phyloP scores from a whole-genome alignment of 2,329 filamentous ascomycete genomes.

The Rutstroemia sydowiana region DNA sequence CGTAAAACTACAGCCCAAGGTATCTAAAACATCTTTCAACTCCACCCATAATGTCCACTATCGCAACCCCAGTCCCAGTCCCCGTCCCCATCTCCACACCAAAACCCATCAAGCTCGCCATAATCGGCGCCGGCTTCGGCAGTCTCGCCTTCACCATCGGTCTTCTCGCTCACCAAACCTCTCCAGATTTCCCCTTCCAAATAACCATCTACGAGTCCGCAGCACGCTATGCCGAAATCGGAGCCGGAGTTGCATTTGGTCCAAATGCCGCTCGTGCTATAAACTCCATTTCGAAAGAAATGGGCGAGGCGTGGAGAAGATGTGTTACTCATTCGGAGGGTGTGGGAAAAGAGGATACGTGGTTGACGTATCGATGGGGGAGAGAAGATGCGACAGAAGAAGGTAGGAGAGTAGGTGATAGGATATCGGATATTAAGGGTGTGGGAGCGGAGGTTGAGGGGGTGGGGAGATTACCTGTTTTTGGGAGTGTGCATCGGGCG shows the following conservation, averaged over 20 bases:
- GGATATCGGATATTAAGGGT: not conserved
- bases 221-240: conserved; percentile 17
- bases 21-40: not conserved
- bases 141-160: conserved; percentile 18
- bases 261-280: conserved; percentile 15
- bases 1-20: not conserved
- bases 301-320: conserved; percentile 13
- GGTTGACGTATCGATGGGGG: conserved; percentile 2
- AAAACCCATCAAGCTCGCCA: conserved; percentile 11
- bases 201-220: conserved; percentile 20
- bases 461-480: not conserved
- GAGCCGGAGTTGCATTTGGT: conserved; percentile 18
- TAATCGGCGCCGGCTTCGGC: conserved; percentile 22
- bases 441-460: not conserved
- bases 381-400: not conserved
- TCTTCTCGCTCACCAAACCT: conserved; percentile 7
- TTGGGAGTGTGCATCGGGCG: conserved; percentile 4
- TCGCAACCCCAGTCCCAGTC: not conserved
- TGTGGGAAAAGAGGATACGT: conserved; percentile 17
- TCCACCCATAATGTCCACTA: not conserved
- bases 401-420: not conserved
- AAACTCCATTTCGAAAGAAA: conserved; percentile 13
- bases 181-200: not conserved
- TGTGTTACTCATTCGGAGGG: conserved; percentile 15
- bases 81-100: not conserved